Conservation (phyloP, 192 early-diverging fungal species). For the Rhizoclosmatium sp. region DNA sequence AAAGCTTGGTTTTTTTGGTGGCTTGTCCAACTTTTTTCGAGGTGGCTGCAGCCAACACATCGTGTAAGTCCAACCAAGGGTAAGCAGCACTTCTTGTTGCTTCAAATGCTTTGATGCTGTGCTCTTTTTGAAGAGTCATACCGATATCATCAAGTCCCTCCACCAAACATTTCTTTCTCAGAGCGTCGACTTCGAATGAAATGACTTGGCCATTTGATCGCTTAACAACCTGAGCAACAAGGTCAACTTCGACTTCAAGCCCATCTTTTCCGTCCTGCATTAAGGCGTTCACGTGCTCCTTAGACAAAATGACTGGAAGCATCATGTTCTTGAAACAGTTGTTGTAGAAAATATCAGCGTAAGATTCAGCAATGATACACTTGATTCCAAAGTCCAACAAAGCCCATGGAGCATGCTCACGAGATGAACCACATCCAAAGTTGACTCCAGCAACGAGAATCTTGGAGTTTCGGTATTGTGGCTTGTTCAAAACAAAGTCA, state of each 20-base stretch:
- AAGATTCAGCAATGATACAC: conserved; percentile 72
- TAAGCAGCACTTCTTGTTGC: conserved; percentile 49
- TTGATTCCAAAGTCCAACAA: conserved; percentile 75
- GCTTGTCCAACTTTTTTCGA: background rate
- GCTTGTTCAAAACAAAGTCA: conserved; percentile 70
- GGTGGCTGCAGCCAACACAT: conserved; percentile 10
- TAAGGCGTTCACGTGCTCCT: conserved; percentile 43
- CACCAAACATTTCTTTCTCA: conserved; percentile 69
- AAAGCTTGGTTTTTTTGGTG: conserved; percentile 24
- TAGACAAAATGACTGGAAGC: conserved; percentile 54
- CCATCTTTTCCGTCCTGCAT: conserved; percentile 59
- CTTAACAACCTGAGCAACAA: conserved; percentile 57
- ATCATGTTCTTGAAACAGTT: conserved; percentile 81
- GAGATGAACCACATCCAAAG: conserved; percentile 73
- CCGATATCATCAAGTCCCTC: conserved; percentile 80
- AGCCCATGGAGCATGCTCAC: conserved; percentile 82
- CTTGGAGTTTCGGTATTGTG: conserved; percentile 54
- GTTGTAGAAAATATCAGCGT: conserved; percentile 80
- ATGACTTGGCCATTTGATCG: conserved; percentile 51
- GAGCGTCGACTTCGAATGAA: conserved; percentile 66
- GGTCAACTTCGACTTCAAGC: conserved; percentile 59
- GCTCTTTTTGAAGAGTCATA: conserved; percentile 70
- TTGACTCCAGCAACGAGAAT: conserved; percentile 70
- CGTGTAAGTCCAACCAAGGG: conserved; percentile 73
- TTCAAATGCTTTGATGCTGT: conserved; percentile 63